phyloP scores from a whole-genome alignment of 2,329 filamentous ascomycete species.

The Fusarium acutatum region DNA sequence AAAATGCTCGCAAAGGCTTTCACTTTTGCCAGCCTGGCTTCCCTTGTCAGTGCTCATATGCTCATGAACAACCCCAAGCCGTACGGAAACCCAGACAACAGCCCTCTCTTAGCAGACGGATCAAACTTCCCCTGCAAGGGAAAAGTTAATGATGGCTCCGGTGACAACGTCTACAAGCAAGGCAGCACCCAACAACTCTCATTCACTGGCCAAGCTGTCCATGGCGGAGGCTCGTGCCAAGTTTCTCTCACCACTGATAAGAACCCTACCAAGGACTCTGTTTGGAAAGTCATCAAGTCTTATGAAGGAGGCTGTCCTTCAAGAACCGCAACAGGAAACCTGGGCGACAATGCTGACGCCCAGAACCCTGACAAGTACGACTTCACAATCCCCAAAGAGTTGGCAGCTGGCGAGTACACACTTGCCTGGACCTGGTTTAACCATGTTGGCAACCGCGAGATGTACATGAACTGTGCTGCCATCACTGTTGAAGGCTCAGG shows the following conservation, averaged over 20 bases:
- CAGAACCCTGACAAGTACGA: conserved; percentile 66
- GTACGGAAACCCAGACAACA: conserved; percentile 64
- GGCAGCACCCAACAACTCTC: conserved; percentile 57
- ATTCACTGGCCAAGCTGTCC: conserved; percentile 78
- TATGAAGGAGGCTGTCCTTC: conserved; percentile 87
- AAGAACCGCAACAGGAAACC: conserved; percentile 64
- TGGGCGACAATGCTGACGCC: conserved; percentile 56
- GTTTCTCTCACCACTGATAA: conserved; percentile 84
- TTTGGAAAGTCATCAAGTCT: conserved; percentile 90
- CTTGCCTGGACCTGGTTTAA: conserved; percentile 98
- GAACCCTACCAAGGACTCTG: conserved; percentile 69
- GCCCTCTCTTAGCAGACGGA: conserved; percentile 68
- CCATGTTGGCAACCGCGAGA: conserved; percentile 89
- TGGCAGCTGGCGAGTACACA: conserved; percentile 79
- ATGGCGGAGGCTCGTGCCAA: conserved; percentile 94
- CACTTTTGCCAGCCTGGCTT: conserved; percentile 64
- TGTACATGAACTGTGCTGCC: conserved; percentile 97
- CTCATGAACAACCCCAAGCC: conserved; percentile 74
- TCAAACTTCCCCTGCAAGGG: conserved; percentile 85
- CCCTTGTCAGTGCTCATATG: conserved; percentile 77
- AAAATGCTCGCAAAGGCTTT: conserved; percentile 63
- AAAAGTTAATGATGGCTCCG: conserved; percentile 55
- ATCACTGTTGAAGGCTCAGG: conserved; percentile 68
- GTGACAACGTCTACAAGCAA: conserved; percentile 65
- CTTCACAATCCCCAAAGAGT: conserved; percentile 75